Base-by-base conservation (phyloP, 2,329 filamentous ascomycete genomes). In the Lecanoromycetidae sp. region DNA sequence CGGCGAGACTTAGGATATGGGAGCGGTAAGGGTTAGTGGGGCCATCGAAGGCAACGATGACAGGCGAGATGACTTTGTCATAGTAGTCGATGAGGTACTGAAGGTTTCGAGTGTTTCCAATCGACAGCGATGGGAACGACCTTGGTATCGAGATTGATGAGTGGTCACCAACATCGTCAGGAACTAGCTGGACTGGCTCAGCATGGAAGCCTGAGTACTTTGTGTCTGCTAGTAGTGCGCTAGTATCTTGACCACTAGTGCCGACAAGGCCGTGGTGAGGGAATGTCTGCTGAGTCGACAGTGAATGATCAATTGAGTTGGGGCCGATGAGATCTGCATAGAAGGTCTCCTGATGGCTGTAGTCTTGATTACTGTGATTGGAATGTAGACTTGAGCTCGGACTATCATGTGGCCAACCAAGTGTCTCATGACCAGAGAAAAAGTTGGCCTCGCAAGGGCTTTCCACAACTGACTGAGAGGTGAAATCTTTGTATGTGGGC, bases 1-100 rank as follows among this genome's bases (percentile, higher is more conserved):
- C 73, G 10, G 87, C 86, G 42, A 95, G 72, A 46, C 79, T 79
- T 50, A 94, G 72, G 46, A 95, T 79, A 60, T 93, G 83, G 57
- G 81, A 79, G 52, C 87, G 76, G 61, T 90, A 95, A 1, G 90
- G 90, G 62, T 94, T 95, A 52, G 74, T 75, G 1, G 84, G 82
- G 9, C 81, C 81, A 61, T 96, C 90, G 62, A 94, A 87, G 55
- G 87, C 85, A 42, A 95, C 87, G 65, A 95, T 84, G 50, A 87
- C 86, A 4, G 86, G 85, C 55, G 87, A 91, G 68, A 96, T 88
- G 59, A 86, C 84, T 63, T 87, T 87, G 60, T 88, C 82, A 65
- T 94, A 95, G 65, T 94, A 94, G 61, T 93, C 84, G 70, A 95
- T 82, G 60, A 94, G 82, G 65, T 84, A 93, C 55, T 84, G 82